A percentile compares a stretch with the other conserved stretches of the same genome.
phyloP scores from a whole-genome alignment of 192 early-diverging fungal genomes.

The Lobosporangium transversale region DNA sequence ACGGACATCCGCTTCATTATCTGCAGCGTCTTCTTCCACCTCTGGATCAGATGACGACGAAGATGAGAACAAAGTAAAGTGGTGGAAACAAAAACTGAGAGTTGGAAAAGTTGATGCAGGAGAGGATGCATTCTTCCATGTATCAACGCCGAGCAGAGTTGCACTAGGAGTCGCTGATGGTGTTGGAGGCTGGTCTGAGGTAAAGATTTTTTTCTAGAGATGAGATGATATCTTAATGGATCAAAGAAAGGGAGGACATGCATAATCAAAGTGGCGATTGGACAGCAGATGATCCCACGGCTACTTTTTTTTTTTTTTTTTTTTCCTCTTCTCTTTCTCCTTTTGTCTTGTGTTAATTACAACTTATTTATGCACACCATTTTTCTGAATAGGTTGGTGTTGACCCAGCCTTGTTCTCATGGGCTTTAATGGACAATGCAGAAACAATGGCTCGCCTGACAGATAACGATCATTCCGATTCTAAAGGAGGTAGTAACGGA shows the following conservation, averaged over 20 bases:
- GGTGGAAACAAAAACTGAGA: conserved; percentile 58
- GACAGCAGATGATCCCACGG: too few species aligned
- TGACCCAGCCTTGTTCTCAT: conserved; percentile 63
- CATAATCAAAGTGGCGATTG: too few species aligned
- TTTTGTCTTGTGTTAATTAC: conserved; percentile 5
- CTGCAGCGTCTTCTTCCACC: neutral
- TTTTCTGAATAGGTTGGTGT: conserved; percentile 43
- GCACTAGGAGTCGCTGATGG: conserved; percentile 71
- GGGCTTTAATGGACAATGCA: conserved; percentile 71
- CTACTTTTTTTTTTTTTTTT: conserved; percentile 9
- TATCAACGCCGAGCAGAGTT: conserved; percentile 58
- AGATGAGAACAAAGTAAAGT: conserved; percentile 12
- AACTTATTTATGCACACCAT: neutral
- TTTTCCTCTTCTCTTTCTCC: conserved; percentile 6
- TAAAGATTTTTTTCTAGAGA: conserved; percentile 23
- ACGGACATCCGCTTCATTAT: conserved; percentile 5
- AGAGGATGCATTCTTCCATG: conserved; percentile 70
- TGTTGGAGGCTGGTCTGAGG: conserved; percentile 69
- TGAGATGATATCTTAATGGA: too few species aligned
- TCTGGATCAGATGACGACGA: conserved; percentile 6
- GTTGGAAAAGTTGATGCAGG: conserved; percentile 69
- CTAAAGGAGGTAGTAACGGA: conserved; percentile 25
- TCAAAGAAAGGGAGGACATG: too few species aligned
- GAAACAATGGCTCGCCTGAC: conserved; percentile 55
- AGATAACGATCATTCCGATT: conserved; percentile 24